Percentiles rank a stretch among this genome's conserved stretches.
phyloP scores from a whole-genome alignment of 306 rosid genomes.

The Ammopiptanthus mongolicus region DNA sequence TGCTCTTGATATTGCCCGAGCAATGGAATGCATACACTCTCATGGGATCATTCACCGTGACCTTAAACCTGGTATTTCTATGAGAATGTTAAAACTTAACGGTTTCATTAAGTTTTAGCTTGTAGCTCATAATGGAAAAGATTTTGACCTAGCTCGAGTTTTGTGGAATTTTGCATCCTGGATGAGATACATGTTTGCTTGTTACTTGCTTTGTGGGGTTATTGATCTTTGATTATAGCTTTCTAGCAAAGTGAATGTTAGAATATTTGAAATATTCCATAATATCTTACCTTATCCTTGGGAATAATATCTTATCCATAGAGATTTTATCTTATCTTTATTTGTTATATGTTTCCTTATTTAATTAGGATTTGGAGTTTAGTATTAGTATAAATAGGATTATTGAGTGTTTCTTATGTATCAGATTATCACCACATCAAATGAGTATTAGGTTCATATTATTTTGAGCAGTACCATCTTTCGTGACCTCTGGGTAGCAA shows the following conservation, averaged over 20 bases:
- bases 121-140: not conserved
- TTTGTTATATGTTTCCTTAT: no score
- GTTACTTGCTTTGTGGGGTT: not conserved
- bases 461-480: no score
- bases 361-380: no score
- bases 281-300: no score
- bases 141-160: not conserved
- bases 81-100: not conserved
- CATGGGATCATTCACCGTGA: constrained; percentile 96
- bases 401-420: no score
- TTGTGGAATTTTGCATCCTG: not conserved
- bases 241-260: constrained; percentile 1
- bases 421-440: no score
- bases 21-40: constrained; percentile 90
- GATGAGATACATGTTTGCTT: not conserved
- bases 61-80: constrained; percentile 78
- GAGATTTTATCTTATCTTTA: no score
- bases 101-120: not conserved
- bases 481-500: no score
- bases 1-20: constrained; percentile 85
- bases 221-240: not conserved
- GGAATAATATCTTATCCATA: no score
- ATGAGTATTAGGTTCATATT: no score
- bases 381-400: no score
- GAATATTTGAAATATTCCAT: no score